Percentiles rank a stretch among this genome's conserved stretches.
Conservation (phyloP, 352 stramenopile genomes). For the Pythium rishiriense region DNA sequence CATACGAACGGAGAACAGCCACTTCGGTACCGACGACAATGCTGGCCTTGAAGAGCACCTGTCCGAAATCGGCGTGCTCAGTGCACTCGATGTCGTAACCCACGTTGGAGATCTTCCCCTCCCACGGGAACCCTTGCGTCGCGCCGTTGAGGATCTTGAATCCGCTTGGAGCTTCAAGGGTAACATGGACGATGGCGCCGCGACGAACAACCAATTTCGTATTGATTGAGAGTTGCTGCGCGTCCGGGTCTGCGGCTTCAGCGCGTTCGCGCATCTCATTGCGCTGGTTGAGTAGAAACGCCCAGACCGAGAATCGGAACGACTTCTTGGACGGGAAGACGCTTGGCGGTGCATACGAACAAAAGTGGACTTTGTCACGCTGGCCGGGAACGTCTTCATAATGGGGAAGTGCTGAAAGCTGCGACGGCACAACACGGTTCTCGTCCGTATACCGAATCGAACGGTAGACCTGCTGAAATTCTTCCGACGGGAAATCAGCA, state of each 20-base stretch:
- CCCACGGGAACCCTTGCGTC: conserved; percentile 71
- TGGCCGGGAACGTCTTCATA: conserved; percentile 44
- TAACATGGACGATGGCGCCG: conserved; percentile 73
- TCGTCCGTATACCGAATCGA: conserved; percentile 56
- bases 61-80: conserved; percentile 45
- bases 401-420: conserved; percentile 28
- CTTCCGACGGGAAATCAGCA: conserved; percentile 62
- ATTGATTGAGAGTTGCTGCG: conserved; percentile 52
- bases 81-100: conserved; percentile 67
- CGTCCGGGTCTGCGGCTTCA: conserved; percentile 35
- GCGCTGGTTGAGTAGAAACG: conserved; percentile 70
- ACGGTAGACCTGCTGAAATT: conserved; percentile 74
- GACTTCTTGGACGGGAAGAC: conserved; percentile 58
- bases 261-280: conserved; percentile 67
- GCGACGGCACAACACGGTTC: conserved; percentile 19
- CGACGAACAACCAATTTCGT: conserved; percentile 70
- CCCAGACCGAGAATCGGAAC: conserved; percentile 75
- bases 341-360: conserved; percentile 62
- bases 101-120: conserved; percentile 65
- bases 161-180: conserved; percentile 57
- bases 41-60: conserved; percentile 70
- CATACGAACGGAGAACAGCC: conserved; percentile 67
- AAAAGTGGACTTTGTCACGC: conserved; percentile 79
- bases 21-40: conserved; percentile 75
- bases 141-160: conserved; percentile 63